Evolutionary conservation across 225 moss, liverwort and hornwort species (phyloP), one percentile per base, ranked within the genome.

Genomic region (Neckera pumila): DNA sequence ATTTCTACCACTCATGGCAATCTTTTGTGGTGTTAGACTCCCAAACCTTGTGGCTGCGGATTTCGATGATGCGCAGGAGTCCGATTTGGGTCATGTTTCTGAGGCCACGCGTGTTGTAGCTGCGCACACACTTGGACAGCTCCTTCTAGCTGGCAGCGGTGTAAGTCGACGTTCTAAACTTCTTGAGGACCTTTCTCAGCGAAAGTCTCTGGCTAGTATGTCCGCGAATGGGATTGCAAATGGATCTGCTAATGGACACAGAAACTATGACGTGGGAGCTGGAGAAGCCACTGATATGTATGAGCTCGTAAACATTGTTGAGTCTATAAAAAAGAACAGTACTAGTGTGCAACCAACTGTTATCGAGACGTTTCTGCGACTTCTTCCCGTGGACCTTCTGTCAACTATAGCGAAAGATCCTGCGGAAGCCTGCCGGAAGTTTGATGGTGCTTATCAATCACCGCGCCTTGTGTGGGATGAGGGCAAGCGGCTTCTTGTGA

Each of bases 231-330:
- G 96, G 42, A 84, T 36, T 47, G 67, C 84, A 45, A 89, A 88
- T 88, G 97, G 97, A 72, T 90, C 95, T 93, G 93, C 92, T 27
- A 99, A 96, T 91, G 97, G 99, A 62, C 94, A 94, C 45, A 87
- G 88, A 73, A 90, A 73, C 51, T 85, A 88, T 62, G 90, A 93
- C 49, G 97, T 97, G 85, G 95, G 96, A 30, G 95, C 96, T 86
- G 97, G 96, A 66, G 96, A 96, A 89, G 96, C 97, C 67, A 97
- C 99, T 36, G 97, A 99, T 80, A 99, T 99, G 99, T 96, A 96
- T 89, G 96, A 97, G 86, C 90, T 99, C 79, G 92, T 99, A 58
- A 94, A 91, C 85, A 91, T 97, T 31, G 81, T 96, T 14, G 99
- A 99, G 79, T 94, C 92, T 12, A 91, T 86, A 43, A 89, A 89